Base-by-base conservation (phyloP, 2,329 filamentous ascomycete genomes). In the Teratosphaeria pseudoeucalypti region DNA sequence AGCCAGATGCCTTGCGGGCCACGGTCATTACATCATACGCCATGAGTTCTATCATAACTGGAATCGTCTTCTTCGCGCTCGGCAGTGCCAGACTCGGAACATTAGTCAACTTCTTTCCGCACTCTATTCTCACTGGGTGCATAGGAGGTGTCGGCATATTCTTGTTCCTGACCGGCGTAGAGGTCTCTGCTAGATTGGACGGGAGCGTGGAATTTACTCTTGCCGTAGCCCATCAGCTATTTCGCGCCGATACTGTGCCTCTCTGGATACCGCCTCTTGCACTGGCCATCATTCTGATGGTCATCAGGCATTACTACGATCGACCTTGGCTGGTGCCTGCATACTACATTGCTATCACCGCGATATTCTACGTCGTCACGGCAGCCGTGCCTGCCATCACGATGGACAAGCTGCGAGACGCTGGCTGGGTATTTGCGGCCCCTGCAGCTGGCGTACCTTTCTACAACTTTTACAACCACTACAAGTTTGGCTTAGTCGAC, bases 71-170 rank as follows among this genome's bases (percentile, higher is more conserved):
- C 77, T 95, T 94, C 70, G 77, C 89, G 10, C 92, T 99, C 79
- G 94, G 94, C 57, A 82, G 82, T 39, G 95, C 92, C 76, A 86
- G 85, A 68, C 84, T 97, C 58, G 94, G 94, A 34, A 95, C 92
- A 63, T 84, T 99, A 62, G 91, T 97, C 62, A 94, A 92, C 61
- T 99, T 99, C 76, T 97, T 99, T 67, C 94, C 94, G 5, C 85
- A 94, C 53, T 92, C 96, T 67, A 99, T 99, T 66, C 78, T 99
- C 34, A 95, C 96, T 63, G 94, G 94, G 58, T 99, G 94, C 70
- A 97, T 99, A 65, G 94, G 94, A 52, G 94, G 94, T 63, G 94
- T 99, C 9, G 94, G 94, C 5, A 96, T 91, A 82, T 99, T 99
- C 74, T 80, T 99, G 23, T 79, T 96, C 56, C 85, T 90, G 57